Evolutionary conservation across 495 filamentous ascomycete genomes (phyloP).

Genomic region (Podospora conica): DNA sequence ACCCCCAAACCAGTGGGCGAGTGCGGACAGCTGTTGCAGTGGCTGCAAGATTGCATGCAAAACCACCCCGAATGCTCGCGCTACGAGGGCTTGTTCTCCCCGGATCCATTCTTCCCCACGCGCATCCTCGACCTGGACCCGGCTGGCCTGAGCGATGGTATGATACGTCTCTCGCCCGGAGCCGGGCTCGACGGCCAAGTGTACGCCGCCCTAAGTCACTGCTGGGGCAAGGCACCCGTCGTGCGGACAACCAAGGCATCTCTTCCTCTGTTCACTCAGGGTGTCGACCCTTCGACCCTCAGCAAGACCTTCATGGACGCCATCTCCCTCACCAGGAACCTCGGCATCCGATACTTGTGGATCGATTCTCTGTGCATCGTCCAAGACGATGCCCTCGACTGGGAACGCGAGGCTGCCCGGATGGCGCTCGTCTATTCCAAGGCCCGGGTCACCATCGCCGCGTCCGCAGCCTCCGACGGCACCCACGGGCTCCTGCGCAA

Average conservation of each 20-base stretch:
- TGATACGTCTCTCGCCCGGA: too few relatives aligned
- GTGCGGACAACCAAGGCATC: neutral
- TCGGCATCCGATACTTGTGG: neutral
- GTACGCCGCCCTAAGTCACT: constrained; percentile 3
- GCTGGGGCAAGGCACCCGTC: constrained; percentile 1
- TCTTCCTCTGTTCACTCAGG: neutral
- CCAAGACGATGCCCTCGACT: neutral
- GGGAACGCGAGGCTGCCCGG: neutral
- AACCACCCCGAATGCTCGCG: too few relatives aligned
- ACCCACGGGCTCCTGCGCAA: neutral
- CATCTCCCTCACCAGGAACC: neutral
- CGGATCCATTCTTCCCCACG: too few relatives aligned
- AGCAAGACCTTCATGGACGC: constrained; percentile 2
- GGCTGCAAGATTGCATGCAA: too few relatives aligned
- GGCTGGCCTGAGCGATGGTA: too few relatives aligned
- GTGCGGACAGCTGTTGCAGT: too few relatives aligned
- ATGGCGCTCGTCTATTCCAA: constrained; percentile 1
- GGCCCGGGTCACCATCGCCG: neutral
- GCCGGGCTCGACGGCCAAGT: too few relatives aligned
- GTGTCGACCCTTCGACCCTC: neutral
- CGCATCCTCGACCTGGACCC: too few relatives aligned
- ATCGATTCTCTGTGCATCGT: constrained; percentile 6
- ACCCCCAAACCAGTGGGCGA: too few relatives aligned
- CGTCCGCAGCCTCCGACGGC: neutral
- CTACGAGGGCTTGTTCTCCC: too few relatives aligned